Evolutionary conservation across 1,284 basidiomycete genomes (phyloP).

Genomic region (Exsudoporus floridanus): DNA sequence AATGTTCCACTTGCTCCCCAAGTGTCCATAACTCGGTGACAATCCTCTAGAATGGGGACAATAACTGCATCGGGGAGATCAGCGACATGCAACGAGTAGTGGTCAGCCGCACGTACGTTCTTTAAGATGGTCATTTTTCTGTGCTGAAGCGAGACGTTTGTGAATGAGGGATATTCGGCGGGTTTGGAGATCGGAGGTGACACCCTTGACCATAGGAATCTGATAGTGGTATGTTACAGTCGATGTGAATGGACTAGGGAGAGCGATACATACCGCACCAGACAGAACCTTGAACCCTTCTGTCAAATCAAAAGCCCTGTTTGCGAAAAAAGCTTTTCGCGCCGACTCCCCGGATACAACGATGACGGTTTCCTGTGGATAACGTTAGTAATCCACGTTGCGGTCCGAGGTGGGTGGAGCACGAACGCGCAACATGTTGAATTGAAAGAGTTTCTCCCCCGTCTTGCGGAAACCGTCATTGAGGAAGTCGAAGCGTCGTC

Average conservation of each 20-base stretch:
- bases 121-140: conserved; percentile 57
- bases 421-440: conserved; percentile 55
- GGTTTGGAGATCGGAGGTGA: conserved; percentile 65
- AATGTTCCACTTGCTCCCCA: conserved; percentile 62
- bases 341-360: conserved; percentile 70
- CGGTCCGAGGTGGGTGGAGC: conserved; percentile 8
- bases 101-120: conserved; percentile 46
- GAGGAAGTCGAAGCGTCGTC: conserved; percentile 64
- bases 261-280: conserved; percentile 55
- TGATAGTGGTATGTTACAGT: conserved; percentile 28
- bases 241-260: conserved; percentile 4
- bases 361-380: conserved; percentile 58
- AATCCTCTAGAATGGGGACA: conserved; percentile 60
- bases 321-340: conserved; percentile 64
- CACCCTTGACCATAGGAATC: conserved; percentile 72
- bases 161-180: conserved; percentile 62
- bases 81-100: conserved; percentile 10
- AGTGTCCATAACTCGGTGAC: conserved; percentile 52
- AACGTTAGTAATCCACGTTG: conserved; percentile 21
- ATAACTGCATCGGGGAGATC: conserved; percentile 48
- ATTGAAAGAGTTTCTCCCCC: conserved; percentile 62
- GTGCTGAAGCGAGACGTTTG: conserved; percentile 60
- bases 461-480: conserved; percentile 66
- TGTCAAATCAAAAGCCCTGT: conserved; percentile 66
- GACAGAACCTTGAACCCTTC: conserved; percentile 75